Conservation (phyloP, 2,329 filamentous ascomycete genomes). For the Anthostomella pinea region DNA sequence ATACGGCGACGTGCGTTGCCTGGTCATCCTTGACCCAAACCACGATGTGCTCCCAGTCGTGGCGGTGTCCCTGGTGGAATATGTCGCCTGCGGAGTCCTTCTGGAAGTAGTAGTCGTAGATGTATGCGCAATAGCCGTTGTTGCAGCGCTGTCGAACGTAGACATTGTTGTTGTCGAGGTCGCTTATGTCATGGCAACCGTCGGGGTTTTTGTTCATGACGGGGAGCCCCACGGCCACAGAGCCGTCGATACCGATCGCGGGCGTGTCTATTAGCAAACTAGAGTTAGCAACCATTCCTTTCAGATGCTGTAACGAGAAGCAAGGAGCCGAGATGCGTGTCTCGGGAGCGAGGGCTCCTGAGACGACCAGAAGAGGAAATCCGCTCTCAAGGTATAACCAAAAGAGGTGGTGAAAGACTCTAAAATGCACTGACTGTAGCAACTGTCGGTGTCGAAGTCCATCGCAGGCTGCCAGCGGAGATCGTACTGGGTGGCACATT, state of each 20-base stretch:
- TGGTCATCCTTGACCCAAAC: conserved; percentile 15
- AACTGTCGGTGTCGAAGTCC: conserved; percentile 29
- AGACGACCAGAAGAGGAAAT: no score
- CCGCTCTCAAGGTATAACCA: no score
- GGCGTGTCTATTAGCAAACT: no score
- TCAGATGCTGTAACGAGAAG: no score
- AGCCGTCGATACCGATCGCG: conserved; percentile 27
- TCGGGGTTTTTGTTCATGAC: conserved; percentile 4
- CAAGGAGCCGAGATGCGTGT: no score
- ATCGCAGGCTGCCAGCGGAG: conserved; percentile 29
- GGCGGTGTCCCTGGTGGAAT: conserved; percentile 31
- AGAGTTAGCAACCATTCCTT: no score
- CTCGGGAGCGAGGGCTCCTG: no score
- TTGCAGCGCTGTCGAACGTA: conserved; percentile 39
- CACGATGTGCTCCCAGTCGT: conserved; percentile 26
- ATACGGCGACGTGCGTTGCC: conserved; percentile 12
- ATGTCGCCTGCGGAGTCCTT: conserved; percentile 30
- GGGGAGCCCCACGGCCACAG: conserved; percentile 20
- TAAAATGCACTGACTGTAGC: no score
- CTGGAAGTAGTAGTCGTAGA: conserved; percentile 43
- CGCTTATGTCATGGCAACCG: conserved; percentile 27
- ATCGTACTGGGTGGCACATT: no score
- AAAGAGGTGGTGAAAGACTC: no score
- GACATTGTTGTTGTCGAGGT: conserved; percentile 36
- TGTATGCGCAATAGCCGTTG: conserved; percentile 37